These are phyloP conservation scores for Xylaria sp. DNA, from an alignment of 2,329 filamentous ascomycete species.

Conservation along the genomic window DNA sequence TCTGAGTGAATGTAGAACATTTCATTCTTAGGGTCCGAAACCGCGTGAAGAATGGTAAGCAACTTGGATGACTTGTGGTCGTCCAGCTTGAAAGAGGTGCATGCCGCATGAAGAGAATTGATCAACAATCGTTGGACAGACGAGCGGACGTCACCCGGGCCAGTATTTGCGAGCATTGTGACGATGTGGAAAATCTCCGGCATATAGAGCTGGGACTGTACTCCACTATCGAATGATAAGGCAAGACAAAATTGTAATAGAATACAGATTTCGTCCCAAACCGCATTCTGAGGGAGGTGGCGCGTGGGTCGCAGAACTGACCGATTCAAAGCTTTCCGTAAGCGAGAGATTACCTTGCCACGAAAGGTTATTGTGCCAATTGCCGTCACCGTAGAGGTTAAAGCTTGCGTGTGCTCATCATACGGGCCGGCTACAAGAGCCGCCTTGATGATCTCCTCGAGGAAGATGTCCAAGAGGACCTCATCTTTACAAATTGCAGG, in stretches of 20 bases:
- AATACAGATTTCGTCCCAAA: slow-evolving; percentile 77
- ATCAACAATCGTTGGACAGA: slow-evolving; percentile 72
- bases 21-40: slow-evolving; percentile 70
- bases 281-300: slow-evolving; percentile 72
- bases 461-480: slow-evolving; percentile 71
- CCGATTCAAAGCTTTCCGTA: slow-evolving; percentile 74
- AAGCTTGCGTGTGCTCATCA: slow-evolving; percentile 68
- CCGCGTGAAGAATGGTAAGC: slow-evolving; percentile 64
- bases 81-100: slow-evolving; percentile 72
- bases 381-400: slow-evolving; percentile 71
- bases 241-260: slow-evolving; percentile 74
- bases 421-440: slow-evolving; percentile 67
- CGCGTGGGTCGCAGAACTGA: slow-evolving; percentile 75
- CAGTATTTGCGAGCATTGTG: slow-evolving; percentile 76
- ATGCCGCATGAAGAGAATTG: slow-evolving; percentile 75
- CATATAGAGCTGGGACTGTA: slow-evolving; percentile 74
- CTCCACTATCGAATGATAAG: slow-evolving; percentile 74
- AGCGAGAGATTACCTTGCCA: slow-evolving; percentile 72
- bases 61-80: slow-evolving; percentile 68
- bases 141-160: slow-evolving; percentile 65
- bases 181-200: slow-evolving; percentile 77
- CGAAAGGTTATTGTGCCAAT: slow-evolving; percentile 74
- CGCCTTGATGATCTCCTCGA: slow-evolving; percentile 75
- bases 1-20: slow-evolving; percentile 63
- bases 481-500: slow-evolving; percentile 73